phyloP scores from a whole-genome alignment of 371 early-diverging fungal species.

The Rhizomucor pusillus region DNA sequence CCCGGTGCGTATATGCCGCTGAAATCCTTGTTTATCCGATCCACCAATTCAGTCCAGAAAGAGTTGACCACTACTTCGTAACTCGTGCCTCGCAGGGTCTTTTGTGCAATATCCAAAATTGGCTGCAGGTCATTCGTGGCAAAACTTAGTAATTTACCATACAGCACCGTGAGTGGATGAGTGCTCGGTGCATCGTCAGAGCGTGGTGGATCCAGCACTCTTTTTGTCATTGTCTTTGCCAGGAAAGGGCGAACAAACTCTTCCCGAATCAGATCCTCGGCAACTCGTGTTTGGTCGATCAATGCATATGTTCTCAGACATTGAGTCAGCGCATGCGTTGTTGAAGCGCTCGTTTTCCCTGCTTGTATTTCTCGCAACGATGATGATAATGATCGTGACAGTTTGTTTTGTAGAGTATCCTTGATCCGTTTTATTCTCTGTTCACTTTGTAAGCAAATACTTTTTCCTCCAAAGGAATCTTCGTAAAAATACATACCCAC shows the following conservation, averaged over 20 bases:
- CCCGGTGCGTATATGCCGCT: constrained; percentile 67
- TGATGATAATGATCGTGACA: constrained; percentile 46
- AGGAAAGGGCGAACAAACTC: constrained; percentile 59
- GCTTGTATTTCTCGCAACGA: constrained; percentile 46
- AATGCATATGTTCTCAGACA: constrained; percentile 71
- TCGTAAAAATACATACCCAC: constrained; percentile 53
- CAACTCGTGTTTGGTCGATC: constrained; percentile 72
- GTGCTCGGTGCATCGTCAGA: constrained; percentile 1
- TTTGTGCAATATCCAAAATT: constrained; percentile 60
- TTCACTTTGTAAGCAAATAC: too few relatives aligned
- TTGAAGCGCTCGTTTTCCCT: constrained; percentile 31
- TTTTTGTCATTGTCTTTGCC: constrained; percentile 41
- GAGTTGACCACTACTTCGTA: constrained; percentile 72
- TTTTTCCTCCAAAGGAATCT: background rate
- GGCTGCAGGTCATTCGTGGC: constrained; percentile 46
- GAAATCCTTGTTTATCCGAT: constrained; percentile 49
- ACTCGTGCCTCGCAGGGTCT: constrained; percentile 63
- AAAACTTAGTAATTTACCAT: constrained; percentile 56
- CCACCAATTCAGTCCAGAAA: constrained; percentile 58
- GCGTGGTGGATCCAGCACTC: constrained; percentile 16
- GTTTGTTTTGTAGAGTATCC: constrained; percentile 59
- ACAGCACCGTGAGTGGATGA: constrained; percentile 53
- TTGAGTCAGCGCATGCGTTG: constrained; percentile 63
- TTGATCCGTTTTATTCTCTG: constrained; percentile 76
- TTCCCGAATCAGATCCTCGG: constrained; percentile 62